Conservation (phyloP, 2,329 filamentous ascomycete species). For the Venturia carpophila region DNA sequence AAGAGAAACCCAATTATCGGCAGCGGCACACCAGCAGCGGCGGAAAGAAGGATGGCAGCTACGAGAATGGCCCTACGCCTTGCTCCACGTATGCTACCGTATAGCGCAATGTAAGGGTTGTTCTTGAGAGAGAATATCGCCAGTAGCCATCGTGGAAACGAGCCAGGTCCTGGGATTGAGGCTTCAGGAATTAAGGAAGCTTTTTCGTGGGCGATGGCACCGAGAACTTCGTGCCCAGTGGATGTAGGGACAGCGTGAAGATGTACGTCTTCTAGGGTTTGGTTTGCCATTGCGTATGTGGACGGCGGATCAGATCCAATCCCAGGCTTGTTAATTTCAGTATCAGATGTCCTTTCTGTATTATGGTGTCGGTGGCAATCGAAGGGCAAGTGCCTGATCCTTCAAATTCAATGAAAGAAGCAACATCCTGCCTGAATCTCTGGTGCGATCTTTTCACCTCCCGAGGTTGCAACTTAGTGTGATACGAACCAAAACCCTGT, state of each 20-base stretch:
- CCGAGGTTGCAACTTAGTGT: neutral
- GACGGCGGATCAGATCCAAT: neutral
- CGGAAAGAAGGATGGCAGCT: conserved; percentile 39
- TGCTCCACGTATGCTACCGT: conserved; percentile 19
- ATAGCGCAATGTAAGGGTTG: neutral
- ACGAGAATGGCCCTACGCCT: conserved; percentile 28
- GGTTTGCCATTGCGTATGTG: neutral
- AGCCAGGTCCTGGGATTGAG: neutral
- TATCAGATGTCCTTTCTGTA: neutral
- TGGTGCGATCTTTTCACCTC: neutral
- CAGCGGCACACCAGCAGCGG: conserved; percentile 53
- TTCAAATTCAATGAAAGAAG: neutral
- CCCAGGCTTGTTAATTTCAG: neutral
- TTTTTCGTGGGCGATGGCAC: neutral
- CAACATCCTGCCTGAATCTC: neutral
- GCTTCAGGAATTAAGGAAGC: neutral
- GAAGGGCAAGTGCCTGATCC: neutral
- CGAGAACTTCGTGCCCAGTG: neutral
- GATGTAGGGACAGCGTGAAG: neutral
- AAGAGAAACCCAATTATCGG: conserved; percentile 58
- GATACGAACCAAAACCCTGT: neutral
- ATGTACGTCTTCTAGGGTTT: neutral
- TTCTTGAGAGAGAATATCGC: neutral
- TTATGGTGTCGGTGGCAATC: neutral
- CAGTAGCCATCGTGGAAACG: neutral